These are phyloP conservation scores for Mycosphaerella sp. DNA, from an alignment of 2,329 filamentous ascomycete genomes.

Conservation along the genomic window DNA sequence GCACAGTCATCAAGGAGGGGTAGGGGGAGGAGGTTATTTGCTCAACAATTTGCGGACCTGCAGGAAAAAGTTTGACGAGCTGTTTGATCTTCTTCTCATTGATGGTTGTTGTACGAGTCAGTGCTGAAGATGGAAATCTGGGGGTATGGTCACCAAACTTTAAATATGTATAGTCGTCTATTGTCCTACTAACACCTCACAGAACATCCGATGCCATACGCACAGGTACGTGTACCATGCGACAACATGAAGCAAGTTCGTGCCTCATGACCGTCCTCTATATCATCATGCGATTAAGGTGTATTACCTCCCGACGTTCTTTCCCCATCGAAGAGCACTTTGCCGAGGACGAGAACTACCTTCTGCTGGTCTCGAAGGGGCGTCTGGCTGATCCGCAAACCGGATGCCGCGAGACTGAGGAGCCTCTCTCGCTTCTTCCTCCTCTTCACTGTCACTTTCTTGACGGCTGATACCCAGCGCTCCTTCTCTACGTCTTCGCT, in stretches of 20 bases:
- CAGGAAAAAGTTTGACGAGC: not conserved
- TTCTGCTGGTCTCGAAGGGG: conserved; percentile 2
- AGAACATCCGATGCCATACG: not conserved
- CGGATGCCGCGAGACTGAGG: conserved; percentile 22
- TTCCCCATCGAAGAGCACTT: conserved; percentile 30
- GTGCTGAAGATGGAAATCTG: too few species aligned
- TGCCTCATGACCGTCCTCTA: not conserved
- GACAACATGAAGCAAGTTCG: not conserved
- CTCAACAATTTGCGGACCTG: conserved; percentile 1
- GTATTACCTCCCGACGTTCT: conserved; percentile 23
- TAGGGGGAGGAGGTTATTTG: not conserved
- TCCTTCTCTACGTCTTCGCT: conserved; percentile 65
- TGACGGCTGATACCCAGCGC: conserved; percentile 56
- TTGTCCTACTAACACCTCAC: not conserved
- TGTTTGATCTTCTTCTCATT: not conserved
- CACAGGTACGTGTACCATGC: not conserved
- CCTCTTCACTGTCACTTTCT: conserved; percentile 49
- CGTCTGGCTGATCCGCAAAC: conserved; percentile 24
- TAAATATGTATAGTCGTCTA: too few species aligned
- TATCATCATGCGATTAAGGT: not conserved
- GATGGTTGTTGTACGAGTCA: too few species aligned
- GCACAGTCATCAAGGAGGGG: not conserved
- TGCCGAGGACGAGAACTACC: conserved; percentile 18
- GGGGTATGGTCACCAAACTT: too few species aligned
- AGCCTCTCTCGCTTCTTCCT: conserved; percentile 17